Evolutionary conservation across 371 early-diverging fungal species (phyloP), one percentile per base, ranked within the genome.

Genomic region (Synchytrium microbalum): DNA sequence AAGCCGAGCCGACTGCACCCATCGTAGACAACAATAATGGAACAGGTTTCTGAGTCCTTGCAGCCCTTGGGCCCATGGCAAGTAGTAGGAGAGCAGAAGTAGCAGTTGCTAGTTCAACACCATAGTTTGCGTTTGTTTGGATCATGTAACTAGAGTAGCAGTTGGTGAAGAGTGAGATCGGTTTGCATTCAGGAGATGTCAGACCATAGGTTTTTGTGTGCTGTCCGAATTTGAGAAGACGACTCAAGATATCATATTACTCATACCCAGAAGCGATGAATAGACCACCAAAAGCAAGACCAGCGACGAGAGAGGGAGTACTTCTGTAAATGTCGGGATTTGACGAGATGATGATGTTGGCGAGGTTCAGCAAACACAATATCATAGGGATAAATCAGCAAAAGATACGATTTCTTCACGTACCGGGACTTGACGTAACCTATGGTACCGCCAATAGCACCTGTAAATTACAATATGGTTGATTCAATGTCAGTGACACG

Each of bases 281-380:
- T 33, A 83, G 72, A 0, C 79, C 70, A 16, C 83, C 88, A 54
- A 87, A 79, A 33, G 79, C 74, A n/a, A 85, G 58, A 32, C 88
- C 88, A 33, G 88, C 88, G 52, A 78, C 77, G 14, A 86, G 74
- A 19, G 85, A 85, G 25, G 86, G 88, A n/a, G n/a, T n/a, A n/a
- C n/a, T n/a, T n/a, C n/a, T n/a, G n/a, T n/a, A n/a, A n/a, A n/a
- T n/a, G n/a, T n/a, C n/a, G n/a, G n/a, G n/a, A n/a, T n/a, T n/a
- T n/a, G n/a, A n/a, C n/a, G n/a, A n/a, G n/a, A n/a, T n/a, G n/a
- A n/a, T n/a, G n/a, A n/a, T n/a, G n/a, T n/a, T n/a, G n/a, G n/a
- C n/a, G n/a, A n/a, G n/a, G n/a, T n/a, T n/a, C n/a, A n/a, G n/a
- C n/a, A n/a, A n/a, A n/a, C n/a, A n/a, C n/a, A n/a, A n/a, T n/a